phyloP scores from a whole-genome alignment of 768 basidiomycete species.

The Flagelloscypha sp. region DNA sequence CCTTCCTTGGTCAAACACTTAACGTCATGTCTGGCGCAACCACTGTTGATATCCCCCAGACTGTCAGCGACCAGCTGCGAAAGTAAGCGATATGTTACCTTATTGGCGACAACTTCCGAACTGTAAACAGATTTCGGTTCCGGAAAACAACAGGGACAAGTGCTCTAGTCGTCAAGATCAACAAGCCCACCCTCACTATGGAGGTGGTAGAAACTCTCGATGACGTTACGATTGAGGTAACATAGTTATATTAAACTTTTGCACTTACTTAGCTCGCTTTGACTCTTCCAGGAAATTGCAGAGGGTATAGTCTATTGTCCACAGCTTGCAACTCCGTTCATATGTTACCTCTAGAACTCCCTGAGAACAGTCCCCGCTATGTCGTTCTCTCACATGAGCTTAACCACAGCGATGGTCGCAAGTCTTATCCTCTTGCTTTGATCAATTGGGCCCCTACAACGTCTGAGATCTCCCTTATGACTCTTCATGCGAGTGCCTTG shows the following conservation, averaged over 20 bases:
- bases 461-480: slow-evolving; percentile 67
- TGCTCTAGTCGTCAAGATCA: slow-evolving; percentile 84
- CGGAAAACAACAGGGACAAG: slow-evolving; percentile 60
- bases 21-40: slow-evolving; percentile 40
- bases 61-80: slow-evolving; percentile 68
- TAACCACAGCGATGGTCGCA: slow-evolving; percentile 71
- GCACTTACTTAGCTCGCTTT: no score
- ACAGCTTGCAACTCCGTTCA: neutral
- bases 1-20: slow-evolving; percentile 3
- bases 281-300: no score
- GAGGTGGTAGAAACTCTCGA: slow-evolving; percentile 78
- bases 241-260: no score
- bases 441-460: slow-evolving; percentile 83
- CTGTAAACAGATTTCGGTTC: slow-evolving; percentile 65
- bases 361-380: slow-evolving; percentile 81
- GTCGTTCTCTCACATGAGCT: slow-evolving; percentile 80
- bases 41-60: slow-evolving; percentile 84
- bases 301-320: slow-evolving; percentile 47
- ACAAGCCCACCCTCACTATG: slow-evolving; percentile 74
- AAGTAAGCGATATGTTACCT: no score
- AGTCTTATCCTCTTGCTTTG: slow-evolving; percentile 76
- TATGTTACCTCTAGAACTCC: slow-evolving; percentile 51
- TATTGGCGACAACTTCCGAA: no score
- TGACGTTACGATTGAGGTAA: slow-evolving; percentile 65
- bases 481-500: slow-evolving; percentile 78